phyloP scores from a whole-genome alignment of 139 green algal genomes.

The Eudorina sp. region DNA sequence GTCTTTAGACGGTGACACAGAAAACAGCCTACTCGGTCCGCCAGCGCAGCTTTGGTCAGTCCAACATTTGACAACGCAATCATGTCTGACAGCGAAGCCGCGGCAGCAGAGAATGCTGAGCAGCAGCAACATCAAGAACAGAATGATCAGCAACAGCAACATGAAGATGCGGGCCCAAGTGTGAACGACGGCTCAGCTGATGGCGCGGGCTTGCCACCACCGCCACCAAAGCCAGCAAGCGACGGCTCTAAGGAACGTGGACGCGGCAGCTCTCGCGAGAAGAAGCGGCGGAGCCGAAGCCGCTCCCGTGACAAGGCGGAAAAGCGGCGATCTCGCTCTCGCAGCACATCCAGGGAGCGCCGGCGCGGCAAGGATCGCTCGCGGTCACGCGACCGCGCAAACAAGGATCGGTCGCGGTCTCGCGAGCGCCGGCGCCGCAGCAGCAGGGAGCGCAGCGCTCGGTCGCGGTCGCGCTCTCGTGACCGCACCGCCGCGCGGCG shows the following conservation, averaged over 20 bases:
- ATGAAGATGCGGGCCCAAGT: background rate
- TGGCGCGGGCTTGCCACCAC: slow-evolving; percentile 9
- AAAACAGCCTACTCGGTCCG: background rate
- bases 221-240: background rate
- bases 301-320: slow-evolving; percentile 19
- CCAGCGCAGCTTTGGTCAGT: background rate
- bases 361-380: slow-evolving; percentile 31
- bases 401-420: slow-evolving; percentile 36
- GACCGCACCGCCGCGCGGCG: background rate
- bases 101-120: background rate
- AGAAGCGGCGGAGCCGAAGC: slow-evolving; percentile 36
- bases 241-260: slow-evolving; percentile 5
- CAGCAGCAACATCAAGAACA: background rate
- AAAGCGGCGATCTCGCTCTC: slow-evolving; percentile 25
- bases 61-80: background rate
- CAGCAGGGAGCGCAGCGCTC: slow-evolving; percentile 28
- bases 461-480: slow-evolving; percentile 28
- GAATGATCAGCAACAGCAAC: background rate
- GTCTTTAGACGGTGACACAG: background rate
- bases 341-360: slow-evolving; percentile 28
- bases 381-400: slow-evolving; percentile 11
- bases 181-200: background rate
- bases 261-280: slow-evolving; percentile 23
- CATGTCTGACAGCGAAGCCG: slow-evolving; percentile 6
- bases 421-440: slow-evolving; percentile 33